Percentiles rank a stretch among this genome's conserved stretches.
These are phyloP conservation scores for Neonectria neomacrospora DNA, from an alignment of 2,329 filamentous ascomycete genomes.

Conservation along the genomic window DNA sequence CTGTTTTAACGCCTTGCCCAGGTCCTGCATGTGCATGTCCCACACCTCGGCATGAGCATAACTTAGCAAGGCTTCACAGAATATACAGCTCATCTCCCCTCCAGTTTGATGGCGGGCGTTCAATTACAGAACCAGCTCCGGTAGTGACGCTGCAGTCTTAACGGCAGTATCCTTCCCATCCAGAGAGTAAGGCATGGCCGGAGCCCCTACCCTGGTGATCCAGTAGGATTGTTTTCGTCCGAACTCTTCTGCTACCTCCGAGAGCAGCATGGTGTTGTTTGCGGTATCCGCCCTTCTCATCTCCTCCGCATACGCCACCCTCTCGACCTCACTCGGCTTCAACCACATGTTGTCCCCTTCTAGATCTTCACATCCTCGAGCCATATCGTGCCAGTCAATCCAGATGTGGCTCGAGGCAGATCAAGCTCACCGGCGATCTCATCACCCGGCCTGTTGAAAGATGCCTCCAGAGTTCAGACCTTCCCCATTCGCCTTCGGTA, in stretches of 20 bases:
- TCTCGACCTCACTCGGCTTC: slow-evolving; percentile 15
- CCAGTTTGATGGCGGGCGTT: background rate
- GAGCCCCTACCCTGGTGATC: slow-evolving; percentile 30
- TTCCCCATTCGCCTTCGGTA: slow-evolving; percentile 26
- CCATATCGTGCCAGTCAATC: slow-evolving; percentile 27
- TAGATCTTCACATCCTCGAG: slow-evolving; percentile 20
- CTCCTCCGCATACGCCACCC: slow-evolving; percentile 28
- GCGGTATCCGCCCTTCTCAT: slow-evolving; percentile 35
- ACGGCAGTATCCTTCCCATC: slow-evolving; percentile 17
- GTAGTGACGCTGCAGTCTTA: background rate
- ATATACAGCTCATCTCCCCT: slow-evolving; percentile 8
- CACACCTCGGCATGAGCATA: slow-evolving; percentile 6
- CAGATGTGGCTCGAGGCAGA: slow-evolving; percentile 27
- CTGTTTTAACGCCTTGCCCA: background rate
- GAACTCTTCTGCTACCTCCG: slow-evolving; percentile 28
- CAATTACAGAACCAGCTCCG: background rate
- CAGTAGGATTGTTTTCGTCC: slow-evolving; percentile 38
- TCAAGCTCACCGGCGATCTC: slow-evolving; percentile 13
- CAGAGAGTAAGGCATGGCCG: slow-evolving; percentile 25
- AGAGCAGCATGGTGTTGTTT: slow-evolving; percentile 34
- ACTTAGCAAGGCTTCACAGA: slow-evolving; percentile 6
- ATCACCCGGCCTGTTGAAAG: slow-evolving; percentile 7
- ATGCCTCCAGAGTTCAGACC: slow-evolving; percentile 10
- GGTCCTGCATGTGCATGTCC: slow-evolving; percentile 7
- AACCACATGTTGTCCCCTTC: slow-evolving; percentile 29